phyloP scores from a whole-genome alignment of 352 stramenopile genomes.

The Pythium pyrilobum region DNA sequence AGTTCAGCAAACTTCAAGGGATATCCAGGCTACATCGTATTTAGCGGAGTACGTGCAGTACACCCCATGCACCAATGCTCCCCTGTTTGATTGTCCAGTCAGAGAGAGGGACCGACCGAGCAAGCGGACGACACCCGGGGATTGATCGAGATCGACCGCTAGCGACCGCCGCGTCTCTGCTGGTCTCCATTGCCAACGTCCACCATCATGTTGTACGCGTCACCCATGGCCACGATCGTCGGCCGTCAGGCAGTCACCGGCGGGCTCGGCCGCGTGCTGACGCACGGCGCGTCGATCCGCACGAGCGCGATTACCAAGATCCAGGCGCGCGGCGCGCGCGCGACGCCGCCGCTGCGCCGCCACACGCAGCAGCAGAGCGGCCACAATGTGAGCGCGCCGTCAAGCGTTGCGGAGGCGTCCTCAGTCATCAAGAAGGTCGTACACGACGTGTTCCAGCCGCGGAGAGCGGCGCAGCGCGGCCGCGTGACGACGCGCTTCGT shows the following conservation, averaged over 20 bases:
- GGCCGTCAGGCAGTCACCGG: neutral
- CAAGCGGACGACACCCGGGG: too few relatives aligned
- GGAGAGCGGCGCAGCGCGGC: neutral
- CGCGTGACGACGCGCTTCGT: conserved; percentile 14
- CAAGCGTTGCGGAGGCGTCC: neutral
- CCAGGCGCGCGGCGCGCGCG: conserved; percentile 21
- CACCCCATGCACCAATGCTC: too few relatives aligned
- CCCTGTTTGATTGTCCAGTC: too few relatives aligned
- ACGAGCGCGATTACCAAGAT: conserved; percentile 11
- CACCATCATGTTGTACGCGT: conserved; percentile 1
- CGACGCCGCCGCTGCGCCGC: conserved; percentile 22
- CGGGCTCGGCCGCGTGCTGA: neutral
- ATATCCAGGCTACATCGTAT: too few relatives aligned
- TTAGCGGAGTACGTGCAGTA: too few relatives aligned
- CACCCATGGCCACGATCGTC: neutral
- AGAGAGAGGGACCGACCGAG: too few relatives aligned
- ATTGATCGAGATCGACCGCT: too few relatives aligned
- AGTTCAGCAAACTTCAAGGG: too few relatives aligned
- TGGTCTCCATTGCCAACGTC: too few relatives aligned
- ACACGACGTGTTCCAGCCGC: neutral
- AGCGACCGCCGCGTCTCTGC: too few relatives aligned
- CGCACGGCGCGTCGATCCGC: conserved; percentile 1
- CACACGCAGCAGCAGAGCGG: conserved; percentile 20
- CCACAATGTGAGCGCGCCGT: neutral
- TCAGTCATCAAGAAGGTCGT: conserved; percentile 6